Evolutionary conservation across 805 yeast genomes (phyloP), one percentile per base, ranked within the genome.

Genomic region (Blastobotrys americana): DNA sequence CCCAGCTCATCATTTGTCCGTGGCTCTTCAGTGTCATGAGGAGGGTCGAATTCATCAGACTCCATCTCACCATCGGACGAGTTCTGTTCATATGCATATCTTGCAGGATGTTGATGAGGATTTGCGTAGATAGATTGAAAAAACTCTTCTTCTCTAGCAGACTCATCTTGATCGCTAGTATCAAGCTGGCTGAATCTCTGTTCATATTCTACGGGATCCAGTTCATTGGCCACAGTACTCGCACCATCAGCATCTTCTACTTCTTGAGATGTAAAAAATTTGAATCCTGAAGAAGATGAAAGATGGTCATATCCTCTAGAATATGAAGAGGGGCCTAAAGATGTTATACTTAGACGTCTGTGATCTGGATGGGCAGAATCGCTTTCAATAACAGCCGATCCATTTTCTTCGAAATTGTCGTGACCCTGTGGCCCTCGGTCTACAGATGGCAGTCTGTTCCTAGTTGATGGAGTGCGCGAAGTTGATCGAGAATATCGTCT

Each of bases 201-300:
- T 16, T 52, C 59, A 27, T 52, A 57, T 34, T 57, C 61, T 8
- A 52, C 56, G n/a, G 59, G 55, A 42, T 61, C 69, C 28, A 61
- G 51, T 27, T 65, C 70, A 16, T 61, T 61, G 3, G 57, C 55
- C 50, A 84, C 88, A 83, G 96, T 84, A 1, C 90, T 73, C 4
- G 63, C 68, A 39, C 96, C 96, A 43, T 84, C 93, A 0, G 97
- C 97, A 41, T 74, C 70, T 55, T 83, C 89, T 38, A 90, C 81
- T 53, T 87, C 93, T 45, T 84, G 86, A 3, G 82, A 71, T 8
- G 90, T 78, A 64, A 90, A 90, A 60, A 89, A 90, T 49, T 78
- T 75, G 67, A 93, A 90, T 44, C 80, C 70, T 5, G 56, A 46
- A 17, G 39, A 23, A 17, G 20, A 17, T 3, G 42, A 39, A 16